Base-by-base conservation (phyloP, 2,329 filamentous ascomycete genomes). In the Dothistroma pini region DNA sequence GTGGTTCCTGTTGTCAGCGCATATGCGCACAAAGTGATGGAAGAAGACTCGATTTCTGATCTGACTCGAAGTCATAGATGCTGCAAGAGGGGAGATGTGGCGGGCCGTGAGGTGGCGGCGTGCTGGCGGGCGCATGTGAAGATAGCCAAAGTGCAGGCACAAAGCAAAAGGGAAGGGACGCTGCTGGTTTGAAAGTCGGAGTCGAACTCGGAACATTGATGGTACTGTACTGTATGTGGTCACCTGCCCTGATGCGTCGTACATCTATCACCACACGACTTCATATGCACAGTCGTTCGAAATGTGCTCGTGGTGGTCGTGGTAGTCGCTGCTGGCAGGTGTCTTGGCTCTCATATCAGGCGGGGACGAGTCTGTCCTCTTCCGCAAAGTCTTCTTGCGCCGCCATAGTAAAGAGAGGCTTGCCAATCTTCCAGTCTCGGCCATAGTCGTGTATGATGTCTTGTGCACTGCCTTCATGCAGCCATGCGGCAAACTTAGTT, bases 401-500 rank as follows among this genome's bases (percentile, higher is more conserved):
- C 6, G 60, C 64, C 4, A 60, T 44, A 8, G 66, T 68, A 54
- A 67, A 68, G 29, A 68, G 56, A 21, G 63, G 54, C 49, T 61
- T 60, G 5, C 58, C 60, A 31, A 48, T 12, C 12, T 51, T 34
- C 68, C 68, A 69, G 22, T 61, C 34, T 54, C 38, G 58, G 10
- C 68, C 68, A 58, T 68, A 68, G 1, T 41, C 44, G 21, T 47
- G 10, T 4, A 68, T 53, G 10, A 68, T 59, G 3, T 55, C 31
- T 50, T 69, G 66, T 1, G 64, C 66, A 11, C 31, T 41, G 1
- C 29, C 3, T 14, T 55, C 56, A 0, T 31, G 54, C 1, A 69
- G 48, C 68, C 68, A 69, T 6, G 52, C 35, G n/a, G 65, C 68
- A 55, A 69, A 69, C 2, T 19, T 32, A 7, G 11, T 19, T 10